A percentile compares a stretch with the other conserved stretches of the same genome.
These are phyloP conservation scores for Populus tremula DNA, from an alignment of 345 rosid genomes.

Conservation along the genomic window DNA sequence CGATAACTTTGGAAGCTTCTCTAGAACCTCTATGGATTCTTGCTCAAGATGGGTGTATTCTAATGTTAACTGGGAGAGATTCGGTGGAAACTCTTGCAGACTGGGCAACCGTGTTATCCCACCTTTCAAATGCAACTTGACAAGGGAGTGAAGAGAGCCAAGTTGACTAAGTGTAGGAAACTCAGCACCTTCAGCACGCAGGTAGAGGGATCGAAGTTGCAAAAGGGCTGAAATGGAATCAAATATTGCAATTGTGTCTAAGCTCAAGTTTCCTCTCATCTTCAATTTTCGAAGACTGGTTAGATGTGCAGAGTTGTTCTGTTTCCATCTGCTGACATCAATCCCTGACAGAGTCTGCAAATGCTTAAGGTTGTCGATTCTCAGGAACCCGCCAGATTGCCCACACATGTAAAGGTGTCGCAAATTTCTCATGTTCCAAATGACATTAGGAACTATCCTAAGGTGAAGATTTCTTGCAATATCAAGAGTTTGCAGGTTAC, in stretches of 20 bases:
- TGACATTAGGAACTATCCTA: conserved; percentile 8
- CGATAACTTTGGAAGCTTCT: conserved; percentile 11
- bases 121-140: conserved; percentile 14
- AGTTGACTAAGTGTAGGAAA: neutral
- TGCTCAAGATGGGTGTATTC: conserved; percentile 14
- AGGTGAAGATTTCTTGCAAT: conserved; percentile 20
- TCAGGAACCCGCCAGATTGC: conserved; percentile 7
- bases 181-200: neutral
- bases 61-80: conserved; percentile 12
- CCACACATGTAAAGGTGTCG: conserved; percentile 13
- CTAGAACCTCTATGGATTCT: conserved; percentile 10
- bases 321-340: conserved; percentile 19
- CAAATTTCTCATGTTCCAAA: conserved; percentile 16
- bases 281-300: conserved; percentile 23
- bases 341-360: conserved; percentile 23
- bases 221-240: conserved; percentile 16
- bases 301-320: conserved; percentile 12
- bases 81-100: conserved; percentile 19
- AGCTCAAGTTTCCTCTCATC: conserved; percentile 22
- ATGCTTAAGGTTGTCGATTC: conserved; percentile 17
- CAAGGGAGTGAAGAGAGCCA: conserved; percentile 9
- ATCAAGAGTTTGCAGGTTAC: conserved; percentile 24
- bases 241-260: neutral
- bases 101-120: neutral
- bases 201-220: conserved; percentile 19